These are phyloP conservation scores for Eucalyptus dawsonii DNA, from an alignment of 345 rosid genomes.

Conservation along the genomic window DNA sequence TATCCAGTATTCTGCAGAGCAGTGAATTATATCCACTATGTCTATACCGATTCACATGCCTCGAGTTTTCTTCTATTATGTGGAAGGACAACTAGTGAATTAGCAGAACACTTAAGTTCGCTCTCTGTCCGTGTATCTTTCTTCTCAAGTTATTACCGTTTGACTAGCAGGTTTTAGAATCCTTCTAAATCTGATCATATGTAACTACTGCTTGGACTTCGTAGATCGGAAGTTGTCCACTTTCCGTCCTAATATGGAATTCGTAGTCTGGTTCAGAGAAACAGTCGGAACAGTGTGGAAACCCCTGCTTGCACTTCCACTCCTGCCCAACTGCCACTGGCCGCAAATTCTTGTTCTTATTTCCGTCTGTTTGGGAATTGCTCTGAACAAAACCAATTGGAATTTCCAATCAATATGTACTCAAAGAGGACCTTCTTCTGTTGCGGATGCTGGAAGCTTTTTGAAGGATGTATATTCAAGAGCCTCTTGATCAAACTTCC, in stretches of 20 bases:
- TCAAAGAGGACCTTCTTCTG: background rate
- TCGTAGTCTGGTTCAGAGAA: background rate
- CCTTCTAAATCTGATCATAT: background rate
- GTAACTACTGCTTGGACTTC: background rate
- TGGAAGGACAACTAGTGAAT: background rate
- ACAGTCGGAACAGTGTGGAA: background rate
- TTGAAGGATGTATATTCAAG: background rate
- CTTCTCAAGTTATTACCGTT: background rate
- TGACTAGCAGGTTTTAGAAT: background rate
- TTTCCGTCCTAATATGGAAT: background rate
- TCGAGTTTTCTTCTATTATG: background rate
- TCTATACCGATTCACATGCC: background rate
- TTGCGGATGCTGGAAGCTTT: background rate
- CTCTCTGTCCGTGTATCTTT: background rate
- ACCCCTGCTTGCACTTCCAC: background rate
- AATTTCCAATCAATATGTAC: background rate
- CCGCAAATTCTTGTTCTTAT: background rate
- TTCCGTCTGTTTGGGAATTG: background rate
- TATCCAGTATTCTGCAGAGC: background rate
- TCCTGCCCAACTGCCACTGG: background rate
- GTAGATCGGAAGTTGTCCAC: background rate
- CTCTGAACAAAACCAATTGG: background rate
- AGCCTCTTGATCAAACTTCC: background rate
- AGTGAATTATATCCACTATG: background rate
- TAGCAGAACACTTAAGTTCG: background rate